Base-by-base conservation (phyloP, 2,329 filamentous ascomycete genomes). In the Cladosporium halotolerans region DNA sequence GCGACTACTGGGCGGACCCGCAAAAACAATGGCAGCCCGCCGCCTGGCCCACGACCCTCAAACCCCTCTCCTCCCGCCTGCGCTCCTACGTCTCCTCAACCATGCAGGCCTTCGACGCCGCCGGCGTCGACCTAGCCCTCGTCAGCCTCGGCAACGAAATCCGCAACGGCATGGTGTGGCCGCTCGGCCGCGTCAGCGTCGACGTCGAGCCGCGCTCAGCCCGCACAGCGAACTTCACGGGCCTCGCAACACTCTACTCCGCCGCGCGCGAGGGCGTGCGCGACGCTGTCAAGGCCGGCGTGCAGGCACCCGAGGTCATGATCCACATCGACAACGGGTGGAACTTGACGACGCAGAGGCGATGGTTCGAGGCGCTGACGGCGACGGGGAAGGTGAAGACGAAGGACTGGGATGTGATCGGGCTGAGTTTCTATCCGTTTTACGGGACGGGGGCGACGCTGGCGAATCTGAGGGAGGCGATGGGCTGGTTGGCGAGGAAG, bases 81-180 rank as follows among this genome's bases (percentile, higher is more conserved):
- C 64, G 67, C 23, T 38, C 59, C 8, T 72, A 71, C 58, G 70
- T 71, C 55, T 58, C 60, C 11, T 60, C 59, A 38, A 70, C 67
- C 7, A 59, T 77, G 53, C 56, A 72, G 45, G 65, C 69, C 1
- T 76, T 75, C 63, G 62, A 68, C 48, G 56, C 63, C 31, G 68
- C 67, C 28, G 65, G 68, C 19, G 70, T 77, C 32, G 62, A 69
- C 38, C 66, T 74, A 28, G 66, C 65, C 16, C 66, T 75, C 45
- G 73, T 77, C 7, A 72, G 60, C 14, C 61, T 72, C 7, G 70
- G 70, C 45, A 72, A 72, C 54, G 70, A 72, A 58, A 66, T 72
- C 55, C 57, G 67, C 11, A 56, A 69, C 53, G 70, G 70, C 9
- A 69, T 71, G 63, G 58, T 72, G 11, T 72, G 68, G 68, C 70